Conservation (phyloP, 306 rosid genomes). For the Luffa acutangula region DNA sequence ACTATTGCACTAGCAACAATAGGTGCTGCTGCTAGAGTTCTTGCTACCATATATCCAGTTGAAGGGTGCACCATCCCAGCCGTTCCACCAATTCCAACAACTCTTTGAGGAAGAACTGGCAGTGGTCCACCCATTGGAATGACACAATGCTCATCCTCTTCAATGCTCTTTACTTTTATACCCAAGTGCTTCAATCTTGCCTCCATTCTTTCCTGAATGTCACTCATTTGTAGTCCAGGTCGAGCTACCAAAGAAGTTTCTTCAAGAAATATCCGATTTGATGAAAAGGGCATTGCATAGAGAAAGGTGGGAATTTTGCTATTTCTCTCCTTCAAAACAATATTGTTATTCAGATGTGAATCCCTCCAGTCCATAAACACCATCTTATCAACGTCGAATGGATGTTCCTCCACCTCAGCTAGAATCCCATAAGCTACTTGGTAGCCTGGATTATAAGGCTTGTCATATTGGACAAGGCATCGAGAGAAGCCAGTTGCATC, state of each 20-base stretch:
- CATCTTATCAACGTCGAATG: conserved; percentile 88
- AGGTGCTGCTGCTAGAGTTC: conserved; percentile 95
- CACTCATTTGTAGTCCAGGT: conserved; percentile 75
- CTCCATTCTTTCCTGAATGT: conserved; percentile 88
- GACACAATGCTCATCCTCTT: conserved; percentile 91
- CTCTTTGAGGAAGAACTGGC: conserved; percentile 89
- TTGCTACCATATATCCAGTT: conserved; percentile 97
- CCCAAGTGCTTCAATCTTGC: conserved; percentile 83
- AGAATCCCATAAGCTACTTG: conserved; percentile 96
- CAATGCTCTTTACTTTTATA: conserved; percentile 79
- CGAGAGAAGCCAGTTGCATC: conserved; percentile 97
- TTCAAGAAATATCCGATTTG: conserved; percentile 78
- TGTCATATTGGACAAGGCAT: conserved; percentile 83
- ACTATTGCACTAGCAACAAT: conserved; percentile 79
- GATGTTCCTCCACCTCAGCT: conserved; percentile 94
- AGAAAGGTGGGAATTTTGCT: conserved; percentile 73
- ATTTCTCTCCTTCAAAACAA: conserved; percentile 60
- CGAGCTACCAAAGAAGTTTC: conserved; percentile 94
- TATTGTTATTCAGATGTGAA: conserved; percentile 49
- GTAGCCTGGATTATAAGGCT: conserved; percentile 92
- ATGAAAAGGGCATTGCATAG: conserved; percentile 96
- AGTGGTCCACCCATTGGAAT: conserved; percentile 99
- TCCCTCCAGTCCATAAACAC: conserved; percentile 99
- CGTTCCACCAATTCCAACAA: conserved; percentile 94
- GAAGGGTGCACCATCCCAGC: conserved; percentile 99